Evolutionary conservation across 345 rosid species (phyloP).

Genomic region (Linum lewisii): DNA sequence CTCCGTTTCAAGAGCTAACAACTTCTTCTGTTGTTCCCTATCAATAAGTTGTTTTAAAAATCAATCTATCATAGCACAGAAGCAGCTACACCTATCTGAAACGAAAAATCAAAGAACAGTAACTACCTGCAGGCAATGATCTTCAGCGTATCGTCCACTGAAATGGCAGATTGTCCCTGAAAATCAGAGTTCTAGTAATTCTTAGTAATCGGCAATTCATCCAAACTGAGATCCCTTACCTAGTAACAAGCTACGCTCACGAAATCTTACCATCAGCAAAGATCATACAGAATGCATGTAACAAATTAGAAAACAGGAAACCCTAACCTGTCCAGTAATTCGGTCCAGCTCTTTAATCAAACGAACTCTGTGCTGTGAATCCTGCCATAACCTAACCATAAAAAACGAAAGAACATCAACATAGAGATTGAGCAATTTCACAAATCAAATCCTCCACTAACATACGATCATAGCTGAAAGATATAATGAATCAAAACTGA

Average conservation of each 20-base stretch:
- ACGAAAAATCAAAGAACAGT: background rate
- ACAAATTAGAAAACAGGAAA: background rate
- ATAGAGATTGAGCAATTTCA: too few relatives aligned
- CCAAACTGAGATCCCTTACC: background rate
- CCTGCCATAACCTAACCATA: constrained; percentile 22
- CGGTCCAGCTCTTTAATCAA: constrained; percentile 26
- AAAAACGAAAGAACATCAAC: constrained; percentile 1
- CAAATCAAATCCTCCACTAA: background rate
- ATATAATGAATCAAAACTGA: background rate
- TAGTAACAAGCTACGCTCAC: background rate
- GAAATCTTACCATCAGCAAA: background rate
- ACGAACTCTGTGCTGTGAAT: constrained; percentile 22
- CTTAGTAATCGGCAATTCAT: background rate
- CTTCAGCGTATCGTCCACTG: constrained; percentile 26
- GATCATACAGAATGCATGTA: background rate
- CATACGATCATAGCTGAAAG: background rate
- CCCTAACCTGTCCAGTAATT: constrained; percentile 21
- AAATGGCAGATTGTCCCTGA: constrained; percentile 25
- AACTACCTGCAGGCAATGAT: constrained; percentile 25
- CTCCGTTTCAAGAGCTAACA: constrained; percentile 21
- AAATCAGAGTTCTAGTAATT: background rate
- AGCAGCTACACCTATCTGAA: background rate
- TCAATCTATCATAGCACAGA: background rate
- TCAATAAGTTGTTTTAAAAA: background rate
- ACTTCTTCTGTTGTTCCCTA: constrained; percentile 24